phyloP scores from a whole-genome alignment of 1,139 yeast genomes.

The Geotrichum histeridarum region DNA sequence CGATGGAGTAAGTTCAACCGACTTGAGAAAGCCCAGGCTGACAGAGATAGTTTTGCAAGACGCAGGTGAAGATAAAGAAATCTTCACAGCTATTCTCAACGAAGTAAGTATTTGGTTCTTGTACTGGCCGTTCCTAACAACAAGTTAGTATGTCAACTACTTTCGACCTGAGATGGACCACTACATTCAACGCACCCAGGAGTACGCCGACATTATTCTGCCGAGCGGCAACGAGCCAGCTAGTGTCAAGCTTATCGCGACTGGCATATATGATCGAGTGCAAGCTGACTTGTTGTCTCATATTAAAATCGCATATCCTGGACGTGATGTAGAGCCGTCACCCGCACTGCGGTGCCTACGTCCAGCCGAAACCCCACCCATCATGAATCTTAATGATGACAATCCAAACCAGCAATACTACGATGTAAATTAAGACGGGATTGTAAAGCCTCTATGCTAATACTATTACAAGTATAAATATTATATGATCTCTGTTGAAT shows the following conservation, averaged over 20 bases:
- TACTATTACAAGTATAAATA: not conserved
- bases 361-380: constrained; percentile 4
- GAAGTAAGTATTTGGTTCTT: constrained; percentile 23
- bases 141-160: constrained; percentile 17
- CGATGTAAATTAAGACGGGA: constrained; percentile 12
- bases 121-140: not conserved
- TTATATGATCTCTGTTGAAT: no score
- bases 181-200: constrained; percentile 62
- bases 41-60: constrained; percentile 29
- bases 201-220: constrained; percentile 72
- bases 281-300: constrained; percentile 26
- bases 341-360: constrained; percentile 1
- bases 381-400: constrained; percentile 7
- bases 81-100: constrained; percentile 51
- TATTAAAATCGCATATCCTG: not conserved
- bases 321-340: not conserved
- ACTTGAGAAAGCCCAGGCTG: not conserved
- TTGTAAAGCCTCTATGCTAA: not conserved
- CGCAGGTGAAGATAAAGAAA: constrained; percentile 27
- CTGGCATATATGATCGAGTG: constrained; percentile 54
- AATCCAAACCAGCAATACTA: constrained; percentile 10
- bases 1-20: constrained; percentile 48
- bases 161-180: constrained; percentile 66
- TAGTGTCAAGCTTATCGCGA: constrained; percentile 66
- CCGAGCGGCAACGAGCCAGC: constrained; percentile 61